A percentile compares a stretch with the other conserved stretches of the same genome.
These are phyloP conservation scores for Ramichloridium luteum DNA, from an alignment of 2,329 filamentous ascomycete genomes.

Conservation along the genomic window DNA sequence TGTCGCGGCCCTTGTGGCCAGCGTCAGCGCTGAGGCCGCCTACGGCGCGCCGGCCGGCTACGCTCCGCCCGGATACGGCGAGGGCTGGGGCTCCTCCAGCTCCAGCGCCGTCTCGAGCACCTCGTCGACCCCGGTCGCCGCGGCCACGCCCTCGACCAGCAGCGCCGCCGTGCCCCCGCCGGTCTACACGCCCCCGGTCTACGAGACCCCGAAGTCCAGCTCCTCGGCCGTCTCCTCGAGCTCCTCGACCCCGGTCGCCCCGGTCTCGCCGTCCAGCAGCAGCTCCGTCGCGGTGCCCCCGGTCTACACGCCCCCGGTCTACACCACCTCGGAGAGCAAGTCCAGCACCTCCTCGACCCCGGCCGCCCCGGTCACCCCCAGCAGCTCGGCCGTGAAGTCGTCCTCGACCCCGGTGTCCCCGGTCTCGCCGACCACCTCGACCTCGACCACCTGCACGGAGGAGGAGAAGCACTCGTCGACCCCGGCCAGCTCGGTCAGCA, in stretches of 20 bases:
- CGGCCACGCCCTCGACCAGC: not conserved
- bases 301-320: slow-evolving; percentile 5
- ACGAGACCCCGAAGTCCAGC: slow-evolving; percentile 2
- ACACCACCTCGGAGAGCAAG: slow-evolving; percentile 5
- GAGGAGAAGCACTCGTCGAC: slow-evolving; percentile 2
- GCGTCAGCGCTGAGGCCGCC: slow-evolving; percentile 13
- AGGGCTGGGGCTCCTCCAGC: not conserved
- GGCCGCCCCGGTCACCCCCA: not conserved
- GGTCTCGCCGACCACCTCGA: too few relatives aligned
- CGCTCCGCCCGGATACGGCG: slow-evolving; percentile 9
- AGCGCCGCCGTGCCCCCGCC: slow-evolving; percentile 2
- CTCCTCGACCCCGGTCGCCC: slow-evolving; percentile 6
- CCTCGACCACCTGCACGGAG: slow-evolving; percentile 1
- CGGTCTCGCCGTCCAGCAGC: slow-evolving; percentile 1
- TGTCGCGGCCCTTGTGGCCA: slow-evolving; percentile 19
- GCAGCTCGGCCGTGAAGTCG: too few relatives aligned
- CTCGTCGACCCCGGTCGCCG: not conserved
- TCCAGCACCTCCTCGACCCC: not conserved
- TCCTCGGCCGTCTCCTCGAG: slow-evolving; percentile 3
- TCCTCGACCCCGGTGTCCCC: too few relatives aligned
- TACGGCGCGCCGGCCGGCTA: slow-evolving; percentile 11
- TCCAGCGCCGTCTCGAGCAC: slow-evolving; percentile 2
- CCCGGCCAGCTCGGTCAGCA: slow-evolving; percentile 1
- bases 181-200: slow-evolving; percentile 1
- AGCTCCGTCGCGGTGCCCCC: slow-evolving; percentile 4